Base-by-base conservation (phyloP, 73 alveolate genomes). In the Symbiodinium natans region DNA sequence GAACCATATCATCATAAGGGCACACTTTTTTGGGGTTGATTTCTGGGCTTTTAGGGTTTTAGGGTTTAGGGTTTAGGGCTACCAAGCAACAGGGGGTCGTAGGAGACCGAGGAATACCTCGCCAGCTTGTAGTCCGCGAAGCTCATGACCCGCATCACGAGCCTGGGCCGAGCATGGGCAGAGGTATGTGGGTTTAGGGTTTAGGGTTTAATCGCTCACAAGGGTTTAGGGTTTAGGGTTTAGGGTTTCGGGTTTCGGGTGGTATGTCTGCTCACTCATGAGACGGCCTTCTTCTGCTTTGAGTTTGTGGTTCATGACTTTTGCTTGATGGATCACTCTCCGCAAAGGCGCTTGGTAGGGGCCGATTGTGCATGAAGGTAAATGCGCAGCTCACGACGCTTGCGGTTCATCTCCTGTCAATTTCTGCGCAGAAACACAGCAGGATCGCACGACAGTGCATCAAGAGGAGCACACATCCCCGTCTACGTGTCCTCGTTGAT, bases 131-230 rank as follows among this genome's bases (percentile, higher is more conserved):
- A 90, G 80, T 90, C 97, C 5, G 97, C 97, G 41, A 90, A 90
- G 63, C 97, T 90, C 97, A 90, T 90, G 39, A 90, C 80, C 3
- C 97, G 97, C 97, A 90, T 90, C 77, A 90, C 97, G 5, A 90
- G 82, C 97, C 97, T 90, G 41, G 29, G 31, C 40, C 10, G 2
- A 39, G 39, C 83, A 71, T 2, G 19, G 39, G 83, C 17, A 25
- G n/a, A n/a, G n/a, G n/a, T n/a, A n/a, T n/a, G n/a, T n/a, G n/a
- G n/a, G n/a, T n/a, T n/a, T n/a, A n/a, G n/a, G n/a, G 46, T 25
- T 75, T n/a, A 13, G 59, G 59, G 59, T 46, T 46, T 46, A 46
- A 46, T 46, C 59, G 6, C 21, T 46, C 21, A 13, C 13, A 46
- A 13, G 59, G 59, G 59, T 46, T 46, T 46, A 46, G 59, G 59